A percentile compares a stretch with the other conserved stretches of the same genome.
Conservation (phyloP, 2,329 filamentous ascomycete species). For the Clonostachys chloroleuca region DNA sequence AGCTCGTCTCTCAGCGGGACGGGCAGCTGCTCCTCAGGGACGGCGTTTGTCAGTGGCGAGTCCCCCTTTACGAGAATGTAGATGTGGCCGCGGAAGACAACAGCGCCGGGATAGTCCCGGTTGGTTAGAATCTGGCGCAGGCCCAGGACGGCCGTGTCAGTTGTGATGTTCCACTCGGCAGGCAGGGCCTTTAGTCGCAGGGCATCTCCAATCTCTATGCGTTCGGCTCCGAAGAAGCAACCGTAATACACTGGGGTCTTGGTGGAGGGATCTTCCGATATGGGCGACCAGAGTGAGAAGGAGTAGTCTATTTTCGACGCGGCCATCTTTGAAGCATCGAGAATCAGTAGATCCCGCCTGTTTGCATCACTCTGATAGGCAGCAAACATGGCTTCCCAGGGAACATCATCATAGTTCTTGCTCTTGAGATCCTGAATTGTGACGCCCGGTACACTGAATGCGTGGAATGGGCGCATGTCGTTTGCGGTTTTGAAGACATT, state of each 20-base stretch:
- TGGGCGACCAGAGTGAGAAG: constrained; percentile 40
- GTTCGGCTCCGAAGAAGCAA: constrained; percentile 46
- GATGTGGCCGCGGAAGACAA: constrained; percentile 35
- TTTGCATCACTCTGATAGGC: constrained; percentile 22
- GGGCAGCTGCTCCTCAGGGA: constrained; percentile 32
- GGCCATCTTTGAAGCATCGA: constrained; percentile 48
- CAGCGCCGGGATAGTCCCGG: constrained; percentile 22
- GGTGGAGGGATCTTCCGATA: constrained; percentile 18
- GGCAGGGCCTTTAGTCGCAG: constrained; percentile 39
- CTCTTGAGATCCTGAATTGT: constrained; percentile 29
- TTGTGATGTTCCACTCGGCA: constrained; percentile 24
- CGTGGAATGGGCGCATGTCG: constrained; percentile 44
- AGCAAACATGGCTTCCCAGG: constrained; percentile 33
- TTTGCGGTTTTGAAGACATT: constrained; percentile 29
- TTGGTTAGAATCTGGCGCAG: constrained; percentile 32
- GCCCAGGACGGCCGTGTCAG: constrained; percentile 26
- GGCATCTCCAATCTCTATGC: constrained; percentile 40
- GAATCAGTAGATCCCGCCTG: constrained; percentile 32
- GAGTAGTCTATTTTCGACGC: constrained; percentile 42
- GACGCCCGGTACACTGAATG: constrained; percentile 43
- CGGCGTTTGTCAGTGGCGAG: constrained; percentile 9
- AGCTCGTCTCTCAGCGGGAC: constrained; percentile 31
- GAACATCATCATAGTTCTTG: constrained; percentile 31
- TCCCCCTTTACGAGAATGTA: constrained; percentile 25
- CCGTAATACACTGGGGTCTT: constrained; percentile 35